Conservation (phyloP, 805 yeast species). For the Maudiozyma barnettii region DNA sequence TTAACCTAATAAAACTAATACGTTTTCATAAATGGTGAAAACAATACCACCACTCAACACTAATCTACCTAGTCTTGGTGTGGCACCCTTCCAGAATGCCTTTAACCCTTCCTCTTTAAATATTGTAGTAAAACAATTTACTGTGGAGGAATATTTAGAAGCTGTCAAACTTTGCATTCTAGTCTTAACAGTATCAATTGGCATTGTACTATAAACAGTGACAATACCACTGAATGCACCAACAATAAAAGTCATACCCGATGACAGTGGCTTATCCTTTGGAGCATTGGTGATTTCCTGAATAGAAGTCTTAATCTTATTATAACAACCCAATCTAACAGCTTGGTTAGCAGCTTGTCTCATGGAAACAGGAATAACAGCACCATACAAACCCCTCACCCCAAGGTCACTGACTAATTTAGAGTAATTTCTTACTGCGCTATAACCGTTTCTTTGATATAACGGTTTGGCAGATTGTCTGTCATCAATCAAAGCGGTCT, state of each 20-base stretch:
- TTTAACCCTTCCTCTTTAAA: constrained; percentile 80
- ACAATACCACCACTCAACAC: constrained; percentile 95
- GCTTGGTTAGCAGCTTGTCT: constrained; percentile 96
- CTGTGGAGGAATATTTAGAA: constrained; percentile 58
- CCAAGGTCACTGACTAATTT: constrained; percentile 70
- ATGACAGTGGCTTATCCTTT: constrained; percentile 64
- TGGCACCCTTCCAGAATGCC: constrained; percentile 97
- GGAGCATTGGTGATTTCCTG: constrained; percentile 61
- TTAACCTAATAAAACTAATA: constrained; percentile 39
- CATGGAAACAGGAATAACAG: constrained; percentile 83
- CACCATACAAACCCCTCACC: constrained; percentile 74
- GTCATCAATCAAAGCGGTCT: constrained; percentile 92
- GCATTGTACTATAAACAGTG: constrained; percentile 91
- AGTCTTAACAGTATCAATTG: constrained; percentile 90
- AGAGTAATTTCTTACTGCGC: constrained; percentile 39
- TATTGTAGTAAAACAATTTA: constrained; percentile 72
- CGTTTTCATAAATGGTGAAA: constrained; percentile 89
- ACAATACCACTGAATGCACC: constrained; percentile 88
- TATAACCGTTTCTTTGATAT: constrained; percentile 52
- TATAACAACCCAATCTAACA: constrained; percentile 88
- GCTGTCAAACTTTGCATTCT: constrained; percentile 94
- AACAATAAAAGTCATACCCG: constrained; percentile 72
- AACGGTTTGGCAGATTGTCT: constrained; percentile 67
- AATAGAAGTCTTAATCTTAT: constrained; percentile 68
- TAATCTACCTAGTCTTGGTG: constrained; percentile 89